A percentile compares a stretch with the other conserved stretches of the same genome.
These are phyloP conservation scores for Pseudofabraea citricarpa DNA, from an alignment of 2,329 filamentous ascomycete genomes.

Conservation along the genomic window DNA sequence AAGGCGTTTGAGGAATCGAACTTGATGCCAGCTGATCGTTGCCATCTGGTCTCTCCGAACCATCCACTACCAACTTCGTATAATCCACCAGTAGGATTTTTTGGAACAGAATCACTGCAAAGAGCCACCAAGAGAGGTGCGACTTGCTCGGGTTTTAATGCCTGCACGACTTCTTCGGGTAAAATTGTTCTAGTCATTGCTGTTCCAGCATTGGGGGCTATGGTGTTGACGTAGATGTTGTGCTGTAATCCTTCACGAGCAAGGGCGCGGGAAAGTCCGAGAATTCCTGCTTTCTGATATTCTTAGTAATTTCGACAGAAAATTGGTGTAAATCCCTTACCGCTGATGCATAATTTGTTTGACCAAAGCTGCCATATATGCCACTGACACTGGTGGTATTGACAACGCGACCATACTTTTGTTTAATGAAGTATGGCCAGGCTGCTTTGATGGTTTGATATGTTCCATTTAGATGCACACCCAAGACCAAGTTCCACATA, in stretches of 20 bases:
- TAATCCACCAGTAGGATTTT: constrained; percentile 62
- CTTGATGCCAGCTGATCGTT: constrained; percentile 52
- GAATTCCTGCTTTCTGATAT: constrained; percentile 69
- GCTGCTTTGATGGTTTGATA: constrained; percentile 90
- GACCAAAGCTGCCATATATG: constrained; percentile 87
- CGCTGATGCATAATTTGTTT: constrained; percentile 81
- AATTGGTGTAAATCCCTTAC: constrained; percentile 2
- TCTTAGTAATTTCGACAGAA: constrained; percentile 7
- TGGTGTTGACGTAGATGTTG: constrained; percentile 88
- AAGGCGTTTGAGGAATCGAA: background rate
- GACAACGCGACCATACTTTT: constrained; percentile 92
- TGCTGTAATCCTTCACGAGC: constrained; percentile 95
- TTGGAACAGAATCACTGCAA: constrained; percentile 72
- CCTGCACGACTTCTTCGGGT: constrained; percentile 80
- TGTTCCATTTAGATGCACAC: constrained; percentile 81
- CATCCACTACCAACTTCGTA: constrained; percentile 89
- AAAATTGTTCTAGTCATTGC: constrained; percentile 90
- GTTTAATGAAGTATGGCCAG: constrained; percentile 93
- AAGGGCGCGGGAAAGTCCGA: constrained; percentile 91
- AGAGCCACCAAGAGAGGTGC: constrained; percentile 83
- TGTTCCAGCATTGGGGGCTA: constrained; percentile 89
- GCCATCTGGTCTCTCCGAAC: constrained; percentile 85
- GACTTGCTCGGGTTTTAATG: constrained; percentile 64
- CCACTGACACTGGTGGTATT: constrained; percentile 90
- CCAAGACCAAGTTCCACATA: constrained; percentile 90